Evolutionary conservation across 2,329 filamentous ascomycete species (phyloP).

Genomic region (Drechslerella coelobrocha): DNA sequence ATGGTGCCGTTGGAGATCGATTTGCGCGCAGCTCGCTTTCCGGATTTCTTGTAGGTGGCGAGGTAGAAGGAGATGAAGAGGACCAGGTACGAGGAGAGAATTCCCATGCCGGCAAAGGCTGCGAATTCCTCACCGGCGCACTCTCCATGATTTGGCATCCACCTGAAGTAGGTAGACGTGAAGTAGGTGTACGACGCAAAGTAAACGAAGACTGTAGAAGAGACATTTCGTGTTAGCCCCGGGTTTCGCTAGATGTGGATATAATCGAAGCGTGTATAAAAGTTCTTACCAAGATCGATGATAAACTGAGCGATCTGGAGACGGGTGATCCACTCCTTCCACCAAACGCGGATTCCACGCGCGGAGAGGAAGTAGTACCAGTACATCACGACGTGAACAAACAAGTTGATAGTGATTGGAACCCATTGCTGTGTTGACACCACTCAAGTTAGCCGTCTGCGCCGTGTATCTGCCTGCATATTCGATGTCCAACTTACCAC

Average conservation of each 20-base stretch:
- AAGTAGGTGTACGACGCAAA: slow-evolving; percentile 99
- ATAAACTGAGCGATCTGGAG: slow-evolving; percentile 97
- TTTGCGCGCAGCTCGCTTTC: slow-evolving; percentile 82
- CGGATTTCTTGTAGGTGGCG: slow-evolving; percentile 89
- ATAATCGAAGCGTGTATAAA: background rate
- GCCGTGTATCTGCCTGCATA: background rate
- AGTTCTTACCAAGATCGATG: slow-evolving; percentile 83
- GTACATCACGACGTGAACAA: slow-evolving; percentile 98
- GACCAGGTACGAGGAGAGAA: slow-evolving; percentile 91
- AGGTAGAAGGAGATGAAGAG: slow-evolving; percentile 99
- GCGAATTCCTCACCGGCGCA: slow-evolving; percentile 98
- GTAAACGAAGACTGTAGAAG: slow-evolving; percentile 82
- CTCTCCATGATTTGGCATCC: slow-evolving; percentile 80
- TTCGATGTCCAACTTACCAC: slow-evolving; percentile 62
- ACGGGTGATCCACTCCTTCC: slow-evolving; percentile 99
- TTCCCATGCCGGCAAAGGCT: slow-evolving; percentile 87
- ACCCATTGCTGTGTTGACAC: slow-evolving; percentile 73
- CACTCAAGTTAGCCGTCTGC: too few species aligned
- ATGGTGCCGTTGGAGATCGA: slow-evolving; percentile 69
- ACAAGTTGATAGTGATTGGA: slow-evolving; percentile 87
- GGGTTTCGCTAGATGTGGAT: background rate
- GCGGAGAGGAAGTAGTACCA: slow-evolving; percentile 99
- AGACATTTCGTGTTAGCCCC: slow-evolving; percentile 23
- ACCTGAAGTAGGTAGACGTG: slow-evolving; percentile 84
- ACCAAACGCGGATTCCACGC: slow-evolving; percentile 94